These are phyloP conservation scores for Fusarium stilboides DNA, from an alignment of 2,329 filamentous ascomycete species.

Conservation along the genomic window DNA sequence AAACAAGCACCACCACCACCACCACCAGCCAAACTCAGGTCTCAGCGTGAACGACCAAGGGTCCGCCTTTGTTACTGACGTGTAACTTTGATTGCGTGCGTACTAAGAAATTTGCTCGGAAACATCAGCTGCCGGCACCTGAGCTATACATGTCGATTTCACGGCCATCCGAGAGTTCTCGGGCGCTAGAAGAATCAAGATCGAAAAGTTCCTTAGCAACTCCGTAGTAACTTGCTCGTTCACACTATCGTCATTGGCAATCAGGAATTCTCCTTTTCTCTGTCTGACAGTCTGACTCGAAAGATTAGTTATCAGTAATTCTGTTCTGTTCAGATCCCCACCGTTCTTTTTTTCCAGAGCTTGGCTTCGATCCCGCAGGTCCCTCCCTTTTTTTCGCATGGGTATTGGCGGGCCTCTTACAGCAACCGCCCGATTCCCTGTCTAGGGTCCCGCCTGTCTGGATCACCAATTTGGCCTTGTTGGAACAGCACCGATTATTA, in stretches of 20 bases:
- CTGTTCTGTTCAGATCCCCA: slow-evolving; percentile 3
- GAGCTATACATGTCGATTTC: slow-evolving; percentile 22
- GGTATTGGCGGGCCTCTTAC: slow-evolving; percentile 23
- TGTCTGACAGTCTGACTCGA: slow-evolving; percentile 2
- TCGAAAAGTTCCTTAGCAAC: slow-evolving; percentile 8
- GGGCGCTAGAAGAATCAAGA: slow-evolving; percentile 37
- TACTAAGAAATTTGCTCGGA: not conserved
- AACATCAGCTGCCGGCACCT: slow-evolving; percentile 10
- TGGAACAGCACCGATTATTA: slow-evolving; percentile 32
- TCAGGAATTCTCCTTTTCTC: slow-evolving; percentile 12
- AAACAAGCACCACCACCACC: too few species aligned
- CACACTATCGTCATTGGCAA: slow-evolving; percentile 29
- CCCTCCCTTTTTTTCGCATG: slow-evolving; percentile 14
- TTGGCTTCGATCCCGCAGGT: slow-evolving; percentile 19
- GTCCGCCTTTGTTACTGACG: slow-evolving; percentile 16
- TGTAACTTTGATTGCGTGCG: slow-evolving; percentile 12
- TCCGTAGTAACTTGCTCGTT: not conserved
- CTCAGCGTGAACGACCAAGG: slow-evolving; percentile 18
- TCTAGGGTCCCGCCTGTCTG: slow-evolving; percentile 36
- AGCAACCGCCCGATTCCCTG: slow-evolving; percentile 39
- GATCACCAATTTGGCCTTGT: slow-evolving; percentile 42
- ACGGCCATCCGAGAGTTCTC: slow-evolving; percentile 35
- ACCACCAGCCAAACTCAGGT: not conserved
- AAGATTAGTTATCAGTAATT: not conserved
- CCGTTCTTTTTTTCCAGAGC: slow-evolving; percentile 27